These are phyloP conservation scores for Medicago lupulina DNA, from an alignment of 306 rosid species.

Conservation along the genomic window DNA sequence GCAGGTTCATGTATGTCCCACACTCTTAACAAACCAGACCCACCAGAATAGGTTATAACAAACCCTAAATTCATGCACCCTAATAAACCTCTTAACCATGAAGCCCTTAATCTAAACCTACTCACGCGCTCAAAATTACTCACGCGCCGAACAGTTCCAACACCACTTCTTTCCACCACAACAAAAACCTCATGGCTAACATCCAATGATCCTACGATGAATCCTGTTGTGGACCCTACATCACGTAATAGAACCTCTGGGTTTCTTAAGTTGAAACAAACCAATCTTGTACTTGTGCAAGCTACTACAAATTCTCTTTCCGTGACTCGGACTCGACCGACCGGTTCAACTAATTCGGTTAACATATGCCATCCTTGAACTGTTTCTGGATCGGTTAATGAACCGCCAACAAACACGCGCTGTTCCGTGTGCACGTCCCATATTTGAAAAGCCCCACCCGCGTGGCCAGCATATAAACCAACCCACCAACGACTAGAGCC, in stretches of 20 bases:
- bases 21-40: constrained; percentile 49
- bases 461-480: constrained; percentile 75
- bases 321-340: constrained; percentile 72
- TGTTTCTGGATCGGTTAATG: constrained; percentile 73
- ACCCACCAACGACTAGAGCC: constrained; percentile 75
- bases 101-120: constrained; percentile 44
- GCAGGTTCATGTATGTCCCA: constrained; percentile 55
- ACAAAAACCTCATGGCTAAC: constrained; percentile 54
- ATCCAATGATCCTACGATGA: constrained; percentile 63
- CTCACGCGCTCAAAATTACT: constrained; percentile 56
- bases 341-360: constrained; percentile 52
- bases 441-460: constrained; percentile 72
- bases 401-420: constrained; percentile 58
- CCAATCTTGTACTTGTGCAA: constrained; percentile 58
- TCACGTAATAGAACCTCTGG: constrained; percentile 49
- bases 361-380: constrained; percentile 87
- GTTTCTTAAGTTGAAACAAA: constrained; percentile 59
- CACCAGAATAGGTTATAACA: constrained; percentile 57
- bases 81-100: constrained; percentile 44
- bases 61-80: constrained; percentile 70
- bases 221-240: constrained; percentile 42
- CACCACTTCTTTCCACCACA: constrained; percentile 52
- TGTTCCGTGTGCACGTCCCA: constrained; percentile 62
- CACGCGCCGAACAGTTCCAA: constrained; percentile 58
- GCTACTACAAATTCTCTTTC: constrained; percentile 63